A percentile compares a stretch with the other conserved stretches of the same genome.
Conservation (phyloP, 805 yeast species). For the Sugiyamaella boreocaroliniensis region DNA sequence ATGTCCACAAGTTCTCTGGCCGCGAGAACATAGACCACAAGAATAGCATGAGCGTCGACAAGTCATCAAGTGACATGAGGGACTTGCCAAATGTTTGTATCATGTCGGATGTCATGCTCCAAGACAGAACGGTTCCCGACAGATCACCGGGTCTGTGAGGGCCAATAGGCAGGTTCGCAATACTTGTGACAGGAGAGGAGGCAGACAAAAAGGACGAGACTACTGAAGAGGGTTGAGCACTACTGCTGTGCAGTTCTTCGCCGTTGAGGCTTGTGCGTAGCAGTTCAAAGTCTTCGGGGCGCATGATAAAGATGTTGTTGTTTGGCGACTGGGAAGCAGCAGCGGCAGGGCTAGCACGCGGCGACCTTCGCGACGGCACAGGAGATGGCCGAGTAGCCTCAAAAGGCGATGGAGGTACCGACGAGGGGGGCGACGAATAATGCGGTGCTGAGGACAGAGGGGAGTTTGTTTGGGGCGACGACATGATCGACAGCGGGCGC, state of each 20-base stretch:
- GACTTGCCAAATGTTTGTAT: conserved; percentile 9
- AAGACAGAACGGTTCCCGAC: conserved; percentile 19
- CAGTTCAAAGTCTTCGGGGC: conserved; percentile 3
- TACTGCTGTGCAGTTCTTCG: not conserved
- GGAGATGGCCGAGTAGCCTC: not conserved
- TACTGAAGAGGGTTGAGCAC: not conserved
- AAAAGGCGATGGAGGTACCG: not conserved
- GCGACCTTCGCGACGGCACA: too few species aligned
- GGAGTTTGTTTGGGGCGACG: not conserved
- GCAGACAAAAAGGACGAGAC: not conserved
- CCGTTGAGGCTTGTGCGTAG: not conserved
- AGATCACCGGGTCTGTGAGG: conserved; percentile 21
- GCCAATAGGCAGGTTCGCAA: conserved; percentile 4
- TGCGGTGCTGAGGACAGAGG: not conserved
- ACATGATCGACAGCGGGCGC: not conserved
- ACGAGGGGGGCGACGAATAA: not conserved
- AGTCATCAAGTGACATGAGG: conserved; percentile 1
- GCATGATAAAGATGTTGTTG: conserved; percentile 9
- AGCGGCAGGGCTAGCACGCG: not conserved
- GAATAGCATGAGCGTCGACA: conserved; percentile 12
- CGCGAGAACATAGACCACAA: conserved; percentile 19
- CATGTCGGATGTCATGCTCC: conserved; percentile 23
- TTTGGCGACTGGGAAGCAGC: not conserved
- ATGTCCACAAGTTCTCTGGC: conserved; percentile 15
- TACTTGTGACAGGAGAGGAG: not conserved